A percentile compares a stretch with the other conserved stretches of the same genome.
Conservation (phyloP, 108 stramenopile species). For the Skeletonema grethae region DNA sequence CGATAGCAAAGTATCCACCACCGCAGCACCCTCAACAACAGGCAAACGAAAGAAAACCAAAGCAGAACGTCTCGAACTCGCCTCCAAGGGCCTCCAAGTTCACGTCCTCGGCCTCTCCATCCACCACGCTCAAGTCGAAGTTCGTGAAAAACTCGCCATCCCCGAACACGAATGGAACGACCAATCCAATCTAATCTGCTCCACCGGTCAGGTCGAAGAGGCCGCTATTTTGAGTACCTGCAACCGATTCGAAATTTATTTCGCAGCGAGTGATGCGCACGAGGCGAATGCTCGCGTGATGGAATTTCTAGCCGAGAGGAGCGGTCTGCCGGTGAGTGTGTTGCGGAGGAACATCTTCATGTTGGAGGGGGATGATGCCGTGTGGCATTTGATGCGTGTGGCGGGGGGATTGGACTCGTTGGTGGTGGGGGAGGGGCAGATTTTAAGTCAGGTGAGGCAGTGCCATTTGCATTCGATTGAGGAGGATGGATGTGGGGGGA, state of each 20-base stretch:
- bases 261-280: constrained; percentile 88
- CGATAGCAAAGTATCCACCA: not conserved
- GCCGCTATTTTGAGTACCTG: constrained; percentile 97
- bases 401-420: constrained; percentile 96
- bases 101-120: constrained; percentile 95
- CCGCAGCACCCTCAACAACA: not conserved
- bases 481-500: constrained; percentile 95
- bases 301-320: constrained; percentile 82
- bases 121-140: constrained; percentile 96
- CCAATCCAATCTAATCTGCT: constrained; percentile 81
- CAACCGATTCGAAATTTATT: constrained; percentile 99
- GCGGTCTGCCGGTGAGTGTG: constrained; percentile 78
- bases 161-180: constrained; percentile 95
- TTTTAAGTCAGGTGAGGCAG: constrained; percentile 94
- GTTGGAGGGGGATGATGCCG: constrained; percentile 94
- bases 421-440: constrained; percentile 99
- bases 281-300: constrained; percentile 91
- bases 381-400: constrained; percentile 97
- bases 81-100: constrained; percentile 93
- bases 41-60: constrained; percentile 41
- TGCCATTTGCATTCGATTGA: constrained; percentile 96
- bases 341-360: constrained; percentile 94
- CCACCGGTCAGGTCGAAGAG: constrained; percentile 83
- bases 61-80: constrained; percentile 77
- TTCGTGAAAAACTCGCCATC: constrained; percentile 97